Conservation (phyloP, 2,329 filamentous ascomycete genomes). For the Fusarium sp. region DNA sequence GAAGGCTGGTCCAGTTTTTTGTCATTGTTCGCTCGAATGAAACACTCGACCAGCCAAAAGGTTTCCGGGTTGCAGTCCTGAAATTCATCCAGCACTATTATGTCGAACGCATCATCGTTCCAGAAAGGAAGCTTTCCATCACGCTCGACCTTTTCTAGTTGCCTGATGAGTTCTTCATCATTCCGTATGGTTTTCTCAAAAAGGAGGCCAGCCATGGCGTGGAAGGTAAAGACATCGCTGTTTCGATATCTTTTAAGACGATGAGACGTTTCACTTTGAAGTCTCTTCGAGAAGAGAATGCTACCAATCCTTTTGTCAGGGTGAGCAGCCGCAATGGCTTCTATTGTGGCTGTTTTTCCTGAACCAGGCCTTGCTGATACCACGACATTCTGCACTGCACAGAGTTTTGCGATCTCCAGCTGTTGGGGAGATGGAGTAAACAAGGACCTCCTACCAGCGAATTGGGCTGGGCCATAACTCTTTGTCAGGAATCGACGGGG, state of each 20-base stretch:
- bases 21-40: conserved; percentile 43
- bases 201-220: conserved; percentile 43
- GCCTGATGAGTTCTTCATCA: conserved; percentile 33
- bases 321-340: conserved; percentile 47
- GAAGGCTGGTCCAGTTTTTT: conserved; percentile 27
- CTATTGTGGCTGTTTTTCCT: conserved; percentile 51
- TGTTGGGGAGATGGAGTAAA: conserved; percentile 47
- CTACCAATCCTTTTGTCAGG: conserved; percentile 37
- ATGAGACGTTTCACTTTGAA: conserved; percentile 43
- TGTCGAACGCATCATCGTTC: conserved; percentile 45
- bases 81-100: conserved; percentile 51
- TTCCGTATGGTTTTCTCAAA: conserved; percentile 29
- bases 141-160: conserved; percentile 11
- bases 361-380: conserved; percentile 52
- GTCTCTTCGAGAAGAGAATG: conserved; percentile 48
- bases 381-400: conserved; percentile 46
- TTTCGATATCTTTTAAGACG: conserved; percentile 38
- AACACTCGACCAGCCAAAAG: conserved; percentile 47
- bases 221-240: conserved; percentile 47
- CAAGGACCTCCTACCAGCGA: background rate
- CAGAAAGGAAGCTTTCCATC: conserved; percentile 37
- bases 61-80: conserved; percentile 49
- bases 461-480: background rate
- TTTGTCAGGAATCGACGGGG: conserved; percentile 1
- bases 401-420: conserved; percentile 39